These are phyloP conservation scores for Hortaea werneckii DNA, from an alignment of 2,329 filamentous ascomycete genomes.

Conservation along the genomic window DNA sequence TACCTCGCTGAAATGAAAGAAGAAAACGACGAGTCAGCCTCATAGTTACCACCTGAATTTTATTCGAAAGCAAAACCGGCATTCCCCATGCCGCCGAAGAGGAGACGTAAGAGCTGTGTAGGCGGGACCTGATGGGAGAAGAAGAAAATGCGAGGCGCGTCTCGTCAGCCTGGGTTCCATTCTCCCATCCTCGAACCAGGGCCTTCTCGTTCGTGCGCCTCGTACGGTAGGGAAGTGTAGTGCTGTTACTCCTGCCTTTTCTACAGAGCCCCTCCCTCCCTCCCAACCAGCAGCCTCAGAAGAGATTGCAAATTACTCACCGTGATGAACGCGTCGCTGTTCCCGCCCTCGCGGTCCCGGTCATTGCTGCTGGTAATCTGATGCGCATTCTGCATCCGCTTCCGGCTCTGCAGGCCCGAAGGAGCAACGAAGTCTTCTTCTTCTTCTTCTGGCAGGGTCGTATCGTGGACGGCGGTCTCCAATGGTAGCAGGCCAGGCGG, in stretches of 20 bases:
- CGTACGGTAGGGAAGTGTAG: too few relatives aligned
- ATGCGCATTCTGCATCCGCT: slow-evolving; percentile 50
- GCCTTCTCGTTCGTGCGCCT: too few relatives aligned
- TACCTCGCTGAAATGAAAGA: too few relatives aligned
- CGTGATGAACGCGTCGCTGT: slow-evolving; percentile 48
- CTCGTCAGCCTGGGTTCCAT: too few relatives aligned
- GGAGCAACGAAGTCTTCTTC: slow-evolving; percentile 30
- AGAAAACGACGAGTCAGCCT: too few relatives aligned
- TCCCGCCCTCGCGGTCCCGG: slow-evolving; percentile 46
- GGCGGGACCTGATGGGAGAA: slow-evolving; percentile 12
- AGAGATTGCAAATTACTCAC: slow-evolving; percentile 14
- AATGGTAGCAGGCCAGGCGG: slow-evolving; percentile 11
- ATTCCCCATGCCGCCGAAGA: slow-evolving; percentile 17
- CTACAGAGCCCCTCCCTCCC: not conserved
- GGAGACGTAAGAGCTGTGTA: slow-evolving; percentile 17
- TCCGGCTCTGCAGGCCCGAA: slow-evolving; percentile 45
- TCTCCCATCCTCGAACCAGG: too few relatives aligned
- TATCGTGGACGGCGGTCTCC: slow-evolving; percentile 1
- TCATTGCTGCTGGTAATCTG: slow-evolving; percentile 55
- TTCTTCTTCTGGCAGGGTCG: slow-evolving; percentile 10
- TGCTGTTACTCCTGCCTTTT: too few relatives aligned
- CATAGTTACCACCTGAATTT: not conserved
- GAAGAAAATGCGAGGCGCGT: too few relatives aligned
- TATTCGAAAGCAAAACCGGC: slow-evolving; percentile 11
- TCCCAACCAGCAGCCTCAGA: not conserved